phyloP scores from a whole-genome alignment of 441 rosid species.

The Pelargonium myrrhifolium region DNA sequence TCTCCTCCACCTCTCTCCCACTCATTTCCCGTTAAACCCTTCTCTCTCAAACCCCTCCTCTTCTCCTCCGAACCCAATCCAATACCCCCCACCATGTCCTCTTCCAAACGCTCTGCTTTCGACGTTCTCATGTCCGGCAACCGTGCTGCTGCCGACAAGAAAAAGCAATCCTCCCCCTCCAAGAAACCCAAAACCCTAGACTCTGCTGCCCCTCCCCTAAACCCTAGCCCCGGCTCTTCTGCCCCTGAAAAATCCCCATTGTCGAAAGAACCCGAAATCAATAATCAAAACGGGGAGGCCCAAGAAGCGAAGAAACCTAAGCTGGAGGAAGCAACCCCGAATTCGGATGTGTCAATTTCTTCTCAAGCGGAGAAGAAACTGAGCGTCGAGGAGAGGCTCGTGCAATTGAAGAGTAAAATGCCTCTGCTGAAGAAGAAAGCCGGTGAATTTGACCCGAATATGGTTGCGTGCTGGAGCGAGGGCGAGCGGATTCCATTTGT shows the following conservation, averaged over 20 bases:
- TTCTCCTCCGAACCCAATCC: conserved; percentile 14
- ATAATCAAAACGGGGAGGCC: conserved; percentile 12
- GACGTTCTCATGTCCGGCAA: conserved; percentile 78
- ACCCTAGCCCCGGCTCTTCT: conserved; percentile 24
- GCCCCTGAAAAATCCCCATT: conserved; percentile 8
- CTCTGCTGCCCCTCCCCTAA: conserved; percentile 9
- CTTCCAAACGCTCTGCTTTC: conserved; percentile 64
- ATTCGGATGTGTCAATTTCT: not conserved
- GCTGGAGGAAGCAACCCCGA: conserved; percentile 7
- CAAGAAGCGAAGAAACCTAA: conserved; percentile 24
- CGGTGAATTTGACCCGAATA: conserved; percentile 46
- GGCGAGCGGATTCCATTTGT: conserved; percentile 81
- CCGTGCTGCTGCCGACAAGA: conserved; percentile 58
- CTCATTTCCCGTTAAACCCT: conserved; percentile 12
- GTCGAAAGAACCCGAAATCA: not conserved
- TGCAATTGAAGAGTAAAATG: conserved; percentile 49
- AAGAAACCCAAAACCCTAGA: conserved; percentile 49
- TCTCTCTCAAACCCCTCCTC: conserved; percentile 3
- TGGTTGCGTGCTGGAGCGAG: conserved; percentile 53
- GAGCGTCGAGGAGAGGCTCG: conserved; percentile 30
- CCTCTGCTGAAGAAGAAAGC: conserved; percentile 56
- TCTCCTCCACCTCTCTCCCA: conserved; percentile 18
- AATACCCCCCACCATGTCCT: conserved; percentile 41
- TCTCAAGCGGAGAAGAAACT: conserved; percentile 26
- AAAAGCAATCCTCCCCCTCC: conserved; percentile 33